Conservation (phyloP, 1,284 basidiomycete genomes). For the Trichosporon asahii region DNA sequence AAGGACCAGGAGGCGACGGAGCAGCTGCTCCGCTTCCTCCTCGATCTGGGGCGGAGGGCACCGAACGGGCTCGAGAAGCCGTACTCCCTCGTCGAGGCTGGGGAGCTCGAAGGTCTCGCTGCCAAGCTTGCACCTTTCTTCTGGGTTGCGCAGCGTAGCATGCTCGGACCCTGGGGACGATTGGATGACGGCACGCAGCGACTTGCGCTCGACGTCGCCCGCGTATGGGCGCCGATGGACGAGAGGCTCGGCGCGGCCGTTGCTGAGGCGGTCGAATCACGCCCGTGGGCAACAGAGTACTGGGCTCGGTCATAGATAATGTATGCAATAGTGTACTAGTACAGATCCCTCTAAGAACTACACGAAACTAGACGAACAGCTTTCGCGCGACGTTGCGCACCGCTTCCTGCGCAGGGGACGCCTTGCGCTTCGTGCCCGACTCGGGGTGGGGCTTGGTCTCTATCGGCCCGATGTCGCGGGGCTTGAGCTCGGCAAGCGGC, state of each 20-base stretch:
- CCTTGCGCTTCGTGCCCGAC: slow-evolving; percentile 19
- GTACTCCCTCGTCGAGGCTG: slow-evolving; percentile 53
- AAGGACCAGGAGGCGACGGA: slow-evolving; percentile 60
- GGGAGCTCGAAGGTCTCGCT: slow-evolving; percentile 48
- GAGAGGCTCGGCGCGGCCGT: slow-evolving; percentile 18
- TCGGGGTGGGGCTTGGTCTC: background rate
- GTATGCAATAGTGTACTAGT: background rate
- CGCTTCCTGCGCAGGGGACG: background rate
- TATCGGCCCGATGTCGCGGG: slow-evolving; percentile 43
- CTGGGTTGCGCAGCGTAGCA: slow-evolving; percentile 27
- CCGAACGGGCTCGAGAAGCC: slow-evolving; percentile 34
- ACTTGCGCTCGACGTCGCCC: slow-evolving; percentile 57
- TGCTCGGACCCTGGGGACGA: slow-evolving; percentile 71
- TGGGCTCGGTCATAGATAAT: slow-evolving; percentile 12
- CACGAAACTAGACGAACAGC: slow-evolving; percentile 23
- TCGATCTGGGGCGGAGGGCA: slow-evolving; percentile 33
- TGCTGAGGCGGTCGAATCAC: slow-evolving; percentile 10
- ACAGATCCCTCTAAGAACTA: slow-evolving; percentile 5
- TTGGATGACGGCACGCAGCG: slow-evolving; percentile 54
- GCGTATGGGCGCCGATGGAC: slow-evolving; percentile 36
- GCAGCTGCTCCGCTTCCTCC: slow-evolving; percentile 52
- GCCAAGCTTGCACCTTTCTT: slow-evolving; percentile 69
- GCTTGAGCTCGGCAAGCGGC: slow-evolving; percentile 46
- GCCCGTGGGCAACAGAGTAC: slow-evolving; percentile 16
- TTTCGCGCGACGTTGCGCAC: slow-evolving; percentile 21